phyloP scores from a whole-genome alignment of 163 green algal species.

The Chloromonas sp. region DNA sequence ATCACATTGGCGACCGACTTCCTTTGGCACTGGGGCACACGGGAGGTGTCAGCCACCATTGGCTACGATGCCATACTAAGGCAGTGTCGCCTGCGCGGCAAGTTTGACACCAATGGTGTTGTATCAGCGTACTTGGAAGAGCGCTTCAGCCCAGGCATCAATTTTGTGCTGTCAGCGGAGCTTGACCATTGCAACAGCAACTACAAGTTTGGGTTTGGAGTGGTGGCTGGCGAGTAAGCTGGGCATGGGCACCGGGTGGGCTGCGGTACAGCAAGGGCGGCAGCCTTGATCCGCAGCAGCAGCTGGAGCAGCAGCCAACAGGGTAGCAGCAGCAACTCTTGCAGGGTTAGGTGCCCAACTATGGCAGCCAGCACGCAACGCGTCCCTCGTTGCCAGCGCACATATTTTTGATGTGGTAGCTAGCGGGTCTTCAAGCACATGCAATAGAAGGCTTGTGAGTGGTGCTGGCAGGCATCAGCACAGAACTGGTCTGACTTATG shows the following conservation, averaged over 20 bases:
- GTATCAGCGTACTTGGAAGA: conserved; percentile 88
- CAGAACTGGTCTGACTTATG: too few relatives aligned
- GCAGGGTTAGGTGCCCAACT: background rate
- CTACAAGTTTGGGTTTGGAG: conserved; percentile 92
- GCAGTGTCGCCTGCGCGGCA: conserved; percentile 70
- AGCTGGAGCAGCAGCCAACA: background rate
- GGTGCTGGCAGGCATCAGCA: too few relatives aligned
- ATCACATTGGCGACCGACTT: conserved; percentile 88
- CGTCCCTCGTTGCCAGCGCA: too few relatives aligned
- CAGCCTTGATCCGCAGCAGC: background rate
- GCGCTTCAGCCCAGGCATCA: conserved; percentile 90
- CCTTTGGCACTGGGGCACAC: conserved; percentile 83
- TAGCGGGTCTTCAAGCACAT: too few relatives aligned
- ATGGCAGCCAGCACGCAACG: background rate
- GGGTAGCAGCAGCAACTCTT: background rate
- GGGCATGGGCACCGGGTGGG: background rate
- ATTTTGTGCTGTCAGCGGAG: conserved; percentile 90
- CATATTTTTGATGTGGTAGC: too few relatives aligned
- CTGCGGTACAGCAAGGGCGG: background rate
- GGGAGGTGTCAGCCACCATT: conserved; percentile 82
- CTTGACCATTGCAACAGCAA: conserved; percentile 91
- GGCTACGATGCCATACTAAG: conserved; percentile 95
- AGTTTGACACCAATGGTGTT: conserved; percentile 87
- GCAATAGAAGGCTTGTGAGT: too few relatives aligned
- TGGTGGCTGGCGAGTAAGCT: conserved; percentile 80